These are phyloP conservation scores for Blastobotrys indianensis DNA, from an alignment of 1,139 yeast genomes.

Conservation along the genomic window DNA sequence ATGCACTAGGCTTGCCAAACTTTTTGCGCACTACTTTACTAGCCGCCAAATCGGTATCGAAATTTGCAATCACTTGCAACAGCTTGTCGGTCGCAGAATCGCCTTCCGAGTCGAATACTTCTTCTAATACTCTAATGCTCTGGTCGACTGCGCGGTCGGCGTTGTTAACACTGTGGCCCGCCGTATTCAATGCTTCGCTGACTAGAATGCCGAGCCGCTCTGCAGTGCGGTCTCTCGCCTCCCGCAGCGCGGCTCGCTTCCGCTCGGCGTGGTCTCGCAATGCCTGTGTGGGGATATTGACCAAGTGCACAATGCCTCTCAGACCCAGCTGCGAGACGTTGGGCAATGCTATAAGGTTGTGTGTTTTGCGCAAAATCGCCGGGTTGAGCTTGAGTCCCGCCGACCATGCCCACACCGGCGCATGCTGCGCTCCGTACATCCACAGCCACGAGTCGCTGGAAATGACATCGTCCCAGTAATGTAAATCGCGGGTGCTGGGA, in stretches of 20 bases:
- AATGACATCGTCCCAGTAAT: constrained; percentile 33
- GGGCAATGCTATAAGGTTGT: no score
- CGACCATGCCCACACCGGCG: constrained; percentile 16
- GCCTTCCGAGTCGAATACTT: constrained; percentile 5
- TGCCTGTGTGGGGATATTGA: constrained; percentile 1
- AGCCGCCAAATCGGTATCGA: neutral
- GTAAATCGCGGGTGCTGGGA: constrained; percentile 30
- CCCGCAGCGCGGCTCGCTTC: neutral
- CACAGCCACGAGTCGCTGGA: constrained; percentile 22
- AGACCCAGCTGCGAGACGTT: no score
- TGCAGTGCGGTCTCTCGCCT: constrained; percentile 2
- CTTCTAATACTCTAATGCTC: constrained; percentile 11
- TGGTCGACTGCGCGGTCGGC: constrained; percentile 1
- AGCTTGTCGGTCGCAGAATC: constrained; percentile 2
- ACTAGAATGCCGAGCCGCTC: constrained; percentile 7
- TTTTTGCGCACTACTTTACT: neutral
- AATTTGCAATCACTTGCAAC: constrained; percentile 4
- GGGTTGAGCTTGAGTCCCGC: neutral
- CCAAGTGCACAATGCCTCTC: neutral
- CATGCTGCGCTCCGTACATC: constrained; percentile 25
- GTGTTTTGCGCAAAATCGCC: no score
- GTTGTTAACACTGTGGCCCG: neutral
- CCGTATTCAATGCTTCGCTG: neutral
- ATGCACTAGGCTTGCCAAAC: constrained; percentile 40
- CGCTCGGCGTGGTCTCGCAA: neutral